Evolutionary conservation across 306 rosid species (phyloP).

Genomic region (Oemleria cerasiformis): DNA sequence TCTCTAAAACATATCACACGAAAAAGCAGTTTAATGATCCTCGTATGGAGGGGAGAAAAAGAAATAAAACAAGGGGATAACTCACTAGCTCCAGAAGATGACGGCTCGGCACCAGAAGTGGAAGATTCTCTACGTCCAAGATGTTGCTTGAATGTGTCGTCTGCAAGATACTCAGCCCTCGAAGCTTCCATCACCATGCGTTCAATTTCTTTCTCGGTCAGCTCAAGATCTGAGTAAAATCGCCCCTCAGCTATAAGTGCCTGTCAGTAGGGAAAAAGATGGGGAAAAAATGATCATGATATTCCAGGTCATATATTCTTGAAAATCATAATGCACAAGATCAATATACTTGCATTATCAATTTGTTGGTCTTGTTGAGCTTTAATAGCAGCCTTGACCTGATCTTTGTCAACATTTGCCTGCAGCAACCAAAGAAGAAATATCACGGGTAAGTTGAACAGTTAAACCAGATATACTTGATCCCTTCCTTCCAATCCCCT

Average conservation of each 20-base stretch:
- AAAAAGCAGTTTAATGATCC: background rate
- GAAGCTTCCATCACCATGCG: conserved; percentile 87
- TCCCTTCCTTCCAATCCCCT: background rate
- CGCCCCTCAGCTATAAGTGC: conserved; percentile 96
- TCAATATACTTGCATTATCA: conserved; percentile 64
- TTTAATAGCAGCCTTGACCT: conserved; percentile 92
- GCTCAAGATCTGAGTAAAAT: conserved; percentile 95
- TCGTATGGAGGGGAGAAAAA: background rate
- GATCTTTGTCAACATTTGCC: conserved; percentile 84
- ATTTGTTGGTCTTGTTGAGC: conserved; percentile 90
- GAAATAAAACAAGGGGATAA: conserved; percentile 1
- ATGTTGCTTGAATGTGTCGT: conserved; percentile 50
- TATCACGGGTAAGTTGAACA: background rate
- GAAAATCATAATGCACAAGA: background rate
- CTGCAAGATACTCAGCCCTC: conserved; percentile 75
- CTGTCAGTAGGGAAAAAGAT: conserved; percentile 35
- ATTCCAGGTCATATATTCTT: conserved; percentile 12
- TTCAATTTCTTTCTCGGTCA: conserved; percentile 94
- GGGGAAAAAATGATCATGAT: background rate
- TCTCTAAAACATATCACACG: background rate
- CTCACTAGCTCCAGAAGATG: conserved; percentile 95
- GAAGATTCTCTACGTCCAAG: conserved; percentile 58
- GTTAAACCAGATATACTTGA: background rate
- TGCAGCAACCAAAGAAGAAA: conserved; percentile 44
- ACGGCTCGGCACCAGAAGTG: conserved; percentile 81